phyloP scores from a whole-genome alignment of 1,284 basidiomycete species.

The Malassezia psittaci region DNA sequence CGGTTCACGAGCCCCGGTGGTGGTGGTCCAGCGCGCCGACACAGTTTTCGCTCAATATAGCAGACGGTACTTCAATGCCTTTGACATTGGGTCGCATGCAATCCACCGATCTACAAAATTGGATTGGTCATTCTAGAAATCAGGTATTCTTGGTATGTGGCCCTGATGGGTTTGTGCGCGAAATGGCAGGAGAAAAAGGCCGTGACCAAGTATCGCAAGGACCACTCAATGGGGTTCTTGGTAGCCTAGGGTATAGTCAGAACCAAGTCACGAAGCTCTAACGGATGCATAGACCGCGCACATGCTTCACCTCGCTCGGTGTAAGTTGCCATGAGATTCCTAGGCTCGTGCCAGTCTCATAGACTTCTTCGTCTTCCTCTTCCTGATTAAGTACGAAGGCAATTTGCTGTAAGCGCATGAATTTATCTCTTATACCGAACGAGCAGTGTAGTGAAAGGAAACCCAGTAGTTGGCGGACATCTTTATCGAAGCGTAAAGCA shows the following conservation, averaged over 20 bases:
- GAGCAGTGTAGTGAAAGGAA: conserved; percentile 75
- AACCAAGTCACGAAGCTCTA: conserved; percentile 14
- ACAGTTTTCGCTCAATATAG: neutral
- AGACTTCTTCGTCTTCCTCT: conserved; percentile 40
- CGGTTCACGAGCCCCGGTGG: too few species aligned
- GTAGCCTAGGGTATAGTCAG: conserved; percentile 2
- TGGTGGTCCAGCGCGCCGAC: neutral
- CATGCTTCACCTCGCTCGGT: conserved; percentile 28
- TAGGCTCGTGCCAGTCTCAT: conserved; percentile 25
- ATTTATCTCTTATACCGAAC: conserved; percentile 75
- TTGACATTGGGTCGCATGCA: neutral
- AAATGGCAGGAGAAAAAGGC: conserved; percentile 8
- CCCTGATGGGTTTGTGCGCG: conserved; percentile 14
- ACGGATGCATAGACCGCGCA: conserved; percentile 18
- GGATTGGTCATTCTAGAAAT: neutral
- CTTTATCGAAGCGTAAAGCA: conserved; percentile 90
- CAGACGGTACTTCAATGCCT: neutral
- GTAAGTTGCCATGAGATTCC: conserved; percentile 37
- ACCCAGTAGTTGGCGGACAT: conserved; percentile 69
- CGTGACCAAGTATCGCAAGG: conserved; percentile 13
- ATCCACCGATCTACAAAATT: neutral
- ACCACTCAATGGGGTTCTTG: conserved; percentile 6
- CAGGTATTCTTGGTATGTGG: conserved; percentile 13
- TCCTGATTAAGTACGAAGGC: conserved; percentile 84
- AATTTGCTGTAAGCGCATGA: conserved; percentile 81